Conservation (phyloP, 345 rosid species). For the Dipteronia dyeriana region DNA sequence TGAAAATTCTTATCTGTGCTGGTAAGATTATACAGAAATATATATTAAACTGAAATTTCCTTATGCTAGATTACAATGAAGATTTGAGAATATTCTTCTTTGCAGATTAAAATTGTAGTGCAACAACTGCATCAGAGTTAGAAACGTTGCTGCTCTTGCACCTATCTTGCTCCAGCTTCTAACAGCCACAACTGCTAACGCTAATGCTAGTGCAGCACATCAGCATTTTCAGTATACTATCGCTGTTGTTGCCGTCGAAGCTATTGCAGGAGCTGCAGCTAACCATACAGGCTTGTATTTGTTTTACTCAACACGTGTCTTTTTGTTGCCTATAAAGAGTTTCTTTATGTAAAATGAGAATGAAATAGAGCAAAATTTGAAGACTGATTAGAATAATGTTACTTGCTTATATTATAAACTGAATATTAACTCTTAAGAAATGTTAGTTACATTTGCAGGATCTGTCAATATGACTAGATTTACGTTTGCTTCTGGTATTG, state of each 20-base stretch:
- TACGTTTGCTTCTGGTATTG: too few species aligned
- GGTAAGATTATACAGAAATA: neutral
- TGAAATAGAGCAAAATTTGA: too few species aligned
- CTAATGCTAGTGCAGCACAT: neutral
- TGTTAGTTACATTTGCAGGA: too few species aligned
- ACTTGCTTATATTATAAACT: too few species aligned
- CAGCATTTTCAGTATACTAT: neutral
- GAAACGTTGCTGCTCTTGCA: neutral
- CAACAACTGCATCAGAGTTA: neutral
- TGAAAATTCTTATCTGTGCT: neutral
- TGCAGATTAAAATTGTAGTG: neutral
- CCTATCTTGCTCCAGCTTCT: neutral
- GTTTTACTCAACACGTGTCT: neutral
- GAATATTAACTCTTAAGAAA: too few species aligned
- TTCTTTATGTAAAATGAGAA: too few species aligned
- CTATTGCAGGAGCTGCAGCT: neutral
- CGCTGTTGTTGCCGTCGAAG: neutral
- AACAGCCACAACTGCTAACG: neutral
- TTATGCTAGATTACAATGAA: neutral
- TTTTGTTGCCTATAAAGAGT: too few species aligned
- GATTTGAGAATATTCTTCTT: neutral
- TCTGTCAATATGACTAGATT: too few species aligned
- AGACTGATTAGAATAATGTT: too few species aligned
- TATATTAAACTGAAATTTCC: neutral
- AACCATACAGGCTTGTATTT: neutral